Conservation (phyloP, 2,329 filamentous ascomycete genomes). For the Neocucurbitaria cava region DNA sequence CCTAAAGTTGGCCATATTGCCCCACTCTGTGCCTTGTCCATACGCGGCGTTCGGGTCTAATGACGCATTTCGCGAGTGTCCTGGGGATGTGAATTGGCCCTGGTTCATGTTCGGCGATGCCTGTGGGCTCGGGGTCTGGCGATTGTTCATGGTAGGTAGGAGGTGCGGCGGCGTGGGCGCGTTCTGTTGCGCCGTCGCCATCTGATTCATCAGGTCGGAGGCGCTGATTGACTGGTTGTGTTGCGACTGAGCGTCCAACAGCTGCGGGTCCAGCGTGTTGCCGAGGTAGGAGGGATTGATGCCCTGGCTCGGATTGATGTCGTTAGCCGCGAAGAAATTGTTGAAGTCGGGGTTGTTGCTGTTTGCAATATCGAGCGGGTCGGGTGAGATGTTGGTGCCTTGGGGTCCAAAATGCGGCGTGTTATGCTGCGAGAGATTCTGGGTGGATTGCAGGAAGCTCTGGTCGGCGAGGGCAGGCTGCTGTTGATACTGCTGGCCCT, state of each 20-base stretch:
- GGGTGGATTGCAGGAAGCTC: conserved; percentile 49
- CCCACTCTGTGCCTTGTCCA: conserved; percentile 65
- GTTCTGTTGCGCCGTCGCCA: conserved; percentile 59
- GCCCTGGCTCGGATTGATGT: conserved; percentile 62
- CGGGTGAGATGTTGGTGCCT: conserved; percentile 47
- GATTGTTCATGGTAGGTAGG: conserved; percentile 60
- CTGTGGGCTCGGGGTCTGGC: conserved; percentile 61
- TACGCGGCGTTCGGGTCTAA: conserved; percentile 69
- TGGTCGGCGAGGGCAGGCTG: conserved; percentile 51
- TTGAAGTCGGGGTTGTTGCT: conserved; percentile 46
- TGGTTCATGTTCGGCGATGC: conserved; percentile 62
- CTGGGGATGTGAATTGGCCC: conserved; percentile 59
- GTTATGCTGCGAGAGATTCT: conserved; percentile 64
- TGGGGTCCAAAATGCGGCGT: conserved; percentile 49
- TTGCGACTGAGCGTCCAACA: conserved; percentile 50
- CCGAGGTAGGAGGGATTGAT: conserved; percentile 66
- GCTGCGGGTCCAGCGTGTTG: conserved; percentile 53
- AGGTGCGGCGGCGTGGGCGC: conserved; percentile 64
- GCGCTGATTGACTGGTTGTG: conserved; percentile 55
- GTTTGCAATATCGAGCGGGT: conserved; percentile 45
- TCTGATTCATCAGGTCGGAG: conserved; percentile 57
- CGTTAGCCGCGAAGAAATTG: conserved; percentile 64
- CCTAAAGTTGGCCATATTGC: conserved; percentile 69
- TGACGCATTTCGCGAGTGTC: conserved; percentile 66
- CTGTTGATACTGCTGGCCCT: conserved; percentile 52